phyloP scores from a whole-genome alignment of 2,329 filamentous ascomycete genomes.

The Hypoxylon sp. region DNA sequence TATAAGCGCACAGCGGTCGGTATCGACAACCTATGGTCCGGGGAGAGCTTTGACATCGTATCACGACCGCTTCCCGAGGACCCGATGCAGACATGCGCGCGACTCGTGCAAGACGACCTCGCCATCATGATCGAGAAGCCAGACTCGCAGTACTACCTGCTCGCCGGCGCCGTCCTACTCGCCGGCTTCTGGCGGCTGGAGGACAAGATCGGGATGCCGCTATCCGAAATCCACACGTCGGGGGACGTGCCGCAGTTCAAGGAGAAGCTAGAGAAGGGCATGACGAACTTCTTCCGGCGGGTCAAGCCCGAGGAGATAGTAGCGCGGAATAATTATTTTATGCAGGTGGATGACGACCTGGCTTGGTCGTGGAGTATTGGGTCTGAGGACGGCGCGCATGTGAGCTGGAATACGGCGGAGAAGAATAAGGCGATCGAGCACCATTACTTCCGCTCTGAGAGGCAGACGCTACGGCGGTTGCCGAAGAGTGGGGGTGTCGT shows the following conservation, averaged over 20 bases:
- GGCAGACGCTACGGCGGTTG: slow-evolving; percentile 77
- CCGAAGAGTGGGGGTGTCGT: slow-evolving; percentile 71
- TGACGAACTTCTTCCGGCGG: slow-evolving; percentile 76
- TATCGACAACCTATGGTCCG: slow-evolving; percentile 78
- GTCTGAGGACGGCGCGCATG: slow-evolving; percentile 73
- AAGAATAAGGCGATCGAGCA: slow-evolving; percentile 80
- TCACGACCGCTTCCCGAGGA: slow-evolving; percentile 78
- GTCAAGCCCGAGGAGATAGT: slow-evolving; percentile 76
- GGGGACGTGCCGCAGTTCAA: slow-evolving; percentile 72
- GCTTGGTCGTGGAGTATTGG: slow-evolving; percentile 85
- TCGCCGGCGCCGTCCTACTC: slow-evolving; percentile 81
- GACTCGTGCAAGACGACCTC: slow-evolving; percentile 84
- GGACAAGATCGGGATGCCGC: slow-evolving; percentile 85
- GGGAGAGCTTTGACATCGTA: slow-evolving; percentile 78
- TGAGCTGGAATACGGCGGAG: slow-evolving; percentile 82
- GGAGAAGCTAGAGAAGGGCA: slow-evolving; percentile 56
- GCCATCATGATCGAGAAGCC: slow-evolving; percentile 84
- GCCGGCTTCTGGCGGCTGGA: slow-evolving; percentile 86
- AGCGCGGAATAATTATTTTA: slow-evolving; percentile 85
- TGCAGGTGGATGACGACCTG: slow-evolving; percentile 85
- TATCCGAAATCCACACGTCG: slow-evolving; percentile 84
- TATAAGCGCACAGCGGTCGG: slow-evolving; percentile 75
- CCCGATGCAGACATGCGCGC: slow-evolving; percentile 81
- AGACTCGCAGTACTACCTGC: slow-evolving; percentile 85
- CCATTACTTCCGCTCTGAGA: slow-evolving; percentile 83